Evolutionary conservation across 768 basidiomycete species (phyloP), one percentile per base, ranked within the genome.

Genomic region (Leccinum uliginosum): DNA sequence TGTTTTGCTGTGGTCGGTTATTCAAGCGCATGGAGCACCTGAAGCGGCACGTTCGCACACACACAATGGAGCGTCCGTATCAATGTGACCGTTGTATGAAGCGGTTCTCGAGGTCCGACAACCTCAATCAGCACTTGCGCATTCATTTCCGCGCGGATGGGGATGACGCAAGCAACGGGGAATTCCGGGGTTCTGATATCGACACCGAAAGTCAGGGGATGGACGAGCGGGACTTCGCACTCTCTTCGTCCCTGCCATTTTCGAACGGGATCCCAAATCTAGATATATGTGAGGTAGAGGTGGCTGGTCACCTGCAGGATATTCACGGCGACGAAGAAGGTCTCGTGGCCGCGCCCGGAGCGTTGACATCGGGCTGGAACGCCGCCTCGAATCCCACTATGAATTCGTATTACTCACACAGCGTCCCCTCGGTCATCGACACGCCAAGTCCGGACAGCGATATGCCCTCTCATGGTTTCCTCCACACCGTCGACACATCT

Each of bases 21-120:
- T 96, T 95, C 83, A 94, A 93, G 78, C 84, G 93, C 11, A 86
- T 89, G 82, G 93, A 96, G 67, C 93, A 96, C 67, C 80, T 95
- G 62, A 90, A 91, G 73, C 75, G 93, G 45, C 93, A 96, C 70
- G 73, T 93, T 29, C 81, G 91, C 57, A 93, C 92, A 9, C 93
- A 96, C 68, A 94, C 92, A 26, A 82, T 91, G 82, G 93, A 95
- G 71, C 77, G 87, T 38, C 93, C 93, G 1, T 95, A 84, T 71
- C 77, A 78, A 53, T 94, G 93, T 67, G 74, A 79, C 45, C 74
- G 77, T 24, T 96, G 93, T 70, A 76, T 78, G 65, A 92, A 91
- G 78, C 80, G 82, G 58, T 97, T 97, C 72, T 91, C 89, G 62
- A 78, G 93, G 66, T 87, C 86, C 67, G 95, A 96, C 69, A 95